Base-by-base conservation (phyloP, 164 flowering plant genomes). In the Berberis thunbergii region DNA sequence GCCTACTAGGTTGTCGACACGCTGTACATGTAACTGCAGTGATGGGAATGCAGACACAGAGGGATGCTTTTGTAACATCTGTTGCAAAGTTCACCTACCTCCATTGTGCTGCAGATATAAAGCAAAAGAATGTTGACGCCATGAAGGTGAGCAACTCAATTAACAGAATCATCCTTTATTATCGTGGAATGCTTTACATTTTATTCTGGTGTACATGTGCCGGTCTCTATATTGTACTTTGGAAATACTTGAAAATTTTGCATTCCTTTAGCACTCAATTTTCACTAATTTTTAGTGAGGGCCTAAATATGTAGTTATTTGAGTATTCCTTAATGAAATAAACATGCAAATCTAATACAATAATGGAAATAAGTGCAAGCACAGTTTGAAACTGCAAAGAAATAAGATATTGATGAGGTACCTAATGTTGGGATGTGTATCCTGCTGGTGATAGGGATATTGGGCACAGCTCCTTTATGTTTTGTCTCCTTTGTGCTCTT, bases 71-170 rank as follows among this genome's bases (percentile, higher is more conserved):
- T 78, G 97, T 95, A 48, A 88, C 99, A 40, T 76, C 99, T 66
- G 78, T 91, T 54, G 99, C 99, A 43, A 95, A 95, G 78, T 95
- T 95, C 70, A 95, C 99, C 10, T 78, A 83, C 74, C 96, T 95
- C 45, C 99, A 95, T 65, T 78, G 85, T 77, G 99, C 96, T 66
- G 97, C 89, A 65, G 99, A 95, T 81, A 91, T 95, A 92, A 95
- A 89, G 73, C 99, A 95, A 80, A 95, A 95, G 75, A 95, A 95
- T 83, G 97, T 89, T 63, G 99, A 95, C 79, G 94, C 97, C 60
- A 93, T 95, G 59, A 91, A 91, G 89, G 99, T 91, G 74, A 61
- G 63, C 26, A 26, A 26, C 26, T 26, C 1, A 4, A 42, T 41
- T 61, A 52, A 10, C n/a, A 52, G 54, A 26, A 52, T 4, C n/a